These are phyloP conservation scores for Hypoxylon crocopeplum DNA, from an alignment of 495 filamentous ascomycete species.

Conservation along the genomic window DNA sequence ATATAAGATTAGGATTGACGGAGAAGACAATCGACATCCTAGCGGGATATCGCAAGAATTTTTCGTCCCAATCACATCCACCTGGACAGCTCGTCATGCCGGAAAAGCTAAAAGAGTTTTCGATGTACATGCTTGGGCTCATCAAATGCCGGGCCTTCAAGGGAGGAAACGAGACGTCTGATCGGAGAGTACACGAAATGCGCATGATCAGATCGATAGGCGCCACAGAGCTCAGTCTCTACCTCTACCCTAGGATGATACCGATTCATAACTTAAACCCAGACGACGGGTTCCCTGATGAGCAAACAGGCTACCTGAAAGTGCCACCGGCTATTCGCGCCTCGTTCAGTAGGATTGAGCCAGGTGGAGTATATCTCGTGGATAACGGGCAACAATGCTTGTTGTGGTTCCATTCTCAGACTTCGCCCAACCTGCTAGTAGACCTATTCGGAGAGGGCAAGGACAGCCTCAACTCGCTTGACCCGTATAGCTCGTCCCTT, in stretches of 20 bases:
- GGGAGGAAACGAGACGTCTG: slow-evolving; percentile 88
- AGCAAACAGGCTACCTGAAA: slow-evolving; percentile 80
- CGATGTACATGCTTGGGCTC: slow-evolving; percentile 95
- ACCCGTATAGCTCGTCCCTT: slow-evolving; percentile 76
- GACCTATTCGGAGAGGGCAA: slow-evolving; percentile 88
- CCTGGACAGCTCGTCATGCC: slow-evolving; percentile 94
- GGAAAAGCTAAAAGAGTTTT: slow-evolving; percentile 94
- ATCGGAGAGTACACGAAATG: slow-evolving; percentile 90
- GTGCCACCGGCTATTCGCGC: slow-evolving; percentile 80
- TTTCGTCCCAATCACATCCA: slow-evolving; percentile 77
- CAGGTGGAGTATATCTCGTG: slow-evolving; percentile 95
- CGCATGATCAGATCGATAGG: slow-evolving; percentile 89
- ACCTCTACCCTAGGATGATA: slow-evolving; percentile 94
- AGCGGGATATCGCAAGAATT: slow-evolving; percentile 90
- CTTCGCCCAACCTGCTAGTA: slow-evolving; percentile 76
- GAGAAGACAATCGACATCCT: slow-evolving; percentile 97
- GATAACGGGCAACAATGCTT: slow-evolving; percentile 93
- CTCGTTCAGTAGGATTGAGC: slow-evolving; percentile 89
- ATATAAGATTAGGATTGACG: slow-evolving; percentile 80
- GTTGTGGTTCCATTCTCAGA: slow-evolving; percentile 88
- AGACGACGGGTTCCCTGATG: slow-evolving; percentile 86
- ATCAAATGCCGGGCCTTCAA: slow-evolving; percentile 94
- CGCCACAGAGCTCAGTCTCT: slow-evolving; percentile 81
- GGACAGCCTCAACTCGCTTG: slow-evolving; percentile 73
- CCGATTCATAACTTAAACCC: slow-evolving; percentile 87